Conservation (phyloP, 306 rosid genomes). For the Cercis canadensis region DNA sequence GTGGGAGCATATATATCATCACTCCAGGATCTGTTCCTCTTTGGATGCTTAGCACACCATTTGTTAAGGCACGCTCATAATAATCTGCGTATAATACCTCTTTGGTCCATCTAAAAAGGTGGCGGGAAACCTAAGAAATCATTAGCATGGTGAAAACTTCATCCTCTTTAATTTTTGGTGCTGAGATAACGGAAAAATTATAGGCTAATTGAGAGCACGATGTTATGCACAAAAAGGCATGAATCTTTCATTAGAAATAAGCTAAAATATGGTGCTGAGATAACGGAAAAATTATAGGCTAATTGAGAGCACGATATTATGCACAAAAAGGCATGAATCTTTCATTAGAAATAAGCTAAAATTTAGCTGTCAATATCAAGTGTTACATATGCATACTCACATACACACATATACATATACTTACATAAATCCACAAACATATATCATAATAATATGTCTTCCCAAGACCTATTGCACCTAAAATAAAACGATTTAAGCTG, state of each 20-base stretch:
- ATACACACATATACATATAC: too few species aligned
- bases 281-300: conserved; percentile 20
- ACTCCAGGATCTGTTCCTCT: conserved; percentile 95
- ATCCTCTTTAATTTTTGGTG: background rate
- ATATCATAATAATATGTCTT: background rate
- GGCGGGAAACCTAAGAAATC: conserved; percentile 78
- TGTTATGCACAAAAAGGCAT: background rate
- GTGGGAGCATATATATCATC: conserved; percentile 94
- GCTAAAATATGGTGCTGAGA: conserved; percentile 3
- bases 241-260: too few species aligned
- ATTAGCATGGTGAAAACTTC: background rate
- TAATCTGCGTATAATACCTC: conserved; percentile 83
- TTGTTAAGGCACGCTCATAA: conserved; percentile 89
- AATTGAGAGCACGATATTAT: background rate
- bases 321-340: background rate
- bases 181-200: conserved; percentile 29
- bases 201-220: background rate
- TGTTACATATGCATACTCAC: too few species aligned
- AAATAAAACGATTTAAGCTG: background rate
- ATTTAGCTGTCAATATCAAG: background rate
- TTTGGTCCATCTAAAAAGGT: conserved; percentile 85
- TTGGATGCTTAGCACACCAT: conserved; percentile 85
- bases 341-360: too few species aligned
- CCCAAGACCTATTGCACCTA: background rate
- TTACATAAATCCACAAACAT: too few species aligned